Conservation (phyloP, 331 rosid genomes). For the Pyrus hybrid region DNA sequence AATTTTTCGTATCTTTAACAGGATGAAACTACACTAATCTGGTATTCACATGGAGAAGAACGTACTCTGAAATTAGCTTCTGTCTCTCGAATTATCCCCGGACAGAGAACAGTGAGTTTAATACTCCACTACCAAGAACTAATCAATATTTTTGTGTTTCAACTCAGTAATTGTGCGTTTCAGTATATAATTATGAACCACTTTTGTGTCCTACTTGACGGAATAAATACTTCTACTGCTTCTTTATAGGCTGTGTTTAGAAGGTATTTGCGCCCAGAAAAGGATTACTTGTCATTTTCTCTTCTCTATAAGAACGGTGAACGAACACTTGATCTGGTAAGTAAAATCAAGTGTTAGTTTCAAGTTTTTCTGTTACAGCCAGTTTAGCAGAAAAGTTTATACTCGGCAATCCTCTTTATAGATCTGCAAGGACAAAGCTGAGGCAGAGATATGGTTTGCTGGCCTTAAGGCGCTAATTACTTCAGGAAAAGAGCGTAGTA, state of each 20-base stretch:
- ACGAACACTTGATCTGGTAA: constrained; percentile 87
- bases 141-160: not conserved
- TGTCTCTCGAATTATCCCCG: constrained; percentile 54
- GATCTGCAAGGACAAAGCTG: constrained; percentile 94
- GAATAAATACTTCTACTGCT: not conserved
- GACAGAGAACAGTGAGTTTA: constrained; percentile 92
- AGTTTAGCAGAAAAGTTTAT: constrained; percentile 9
- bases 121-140: not conserved
- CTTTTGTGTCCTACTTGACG: not conserved
- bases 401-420: constrained; percentile 24
- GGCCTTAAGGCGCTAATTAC: constrained; percentile 68
- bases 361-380: not conserved
- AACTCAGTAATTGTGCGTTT: not conserved
- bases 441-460: constrained; percentile 74
- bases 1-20: constrained; percentile 42
- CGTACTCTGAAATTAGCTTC: constrained; percentile 56
- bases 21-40: constrained; percentile 77
- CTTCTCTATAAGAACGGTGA: constrained; percentile 68
- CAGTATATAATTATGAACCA: not conserved
- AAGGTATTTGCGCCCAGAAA: constrained; percentile 85
- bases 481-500: constrained; percentile 27
- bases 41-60: constrained; percentile 78
- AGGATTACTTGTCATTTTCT: constrained; percentile 84
- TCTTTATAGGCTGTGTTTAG: constrained; percentile 69
- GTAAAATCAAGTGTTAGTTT: constrained; percentile 21